Evolutionary conservation across 73 alveolate genomes (phyloP).

Genomic region (Stentor roeselii): DNA sequence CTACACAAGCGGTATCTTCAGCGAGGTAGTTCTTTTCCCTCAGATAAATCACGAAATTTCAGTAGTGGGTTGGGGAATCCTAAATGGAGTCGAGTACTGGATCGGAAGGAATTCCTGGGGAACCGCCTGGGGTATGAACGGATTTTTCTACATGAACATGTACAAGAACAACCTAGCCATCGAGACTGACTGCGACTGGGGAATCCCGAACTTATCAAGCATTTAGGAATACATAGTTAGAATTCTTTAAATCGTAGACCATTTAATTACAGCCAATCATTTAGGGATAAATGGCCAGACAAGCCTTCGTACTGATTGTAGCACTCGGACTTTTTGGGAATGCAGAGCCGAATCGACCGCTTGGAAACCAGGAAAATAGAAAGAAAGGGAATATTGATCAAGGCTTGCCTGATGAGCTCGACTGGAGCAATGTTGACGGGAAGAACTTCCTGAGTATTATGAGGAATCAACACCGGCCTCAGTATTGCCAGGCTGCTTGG

Average conservation of each 20-base stretch:
- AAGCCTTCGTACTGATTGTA: too few species aligned
- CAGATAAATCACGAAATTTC: constrained; percentile 63
- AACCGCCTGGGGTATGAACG: constrained; percentile 90
- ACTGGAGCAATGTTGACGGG: constrained; percentile 78
- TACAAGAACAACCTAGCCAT: constrained; percentile 62
- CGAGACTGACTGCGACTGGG: constrained; percentile 68
- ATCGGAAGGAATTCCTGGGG: constrained; percentile 94
- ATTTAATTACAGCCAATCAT: too few species aligned
- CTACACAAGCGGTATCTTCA: constrained; percentile 81
- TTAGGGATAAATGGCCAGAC: too few species aligned
- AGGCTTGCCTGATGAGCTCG: constrained; percentile 43
- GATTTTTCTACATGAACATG: constrained; percentile 80
- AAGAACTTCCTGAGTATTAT: constrained; percentile 59
- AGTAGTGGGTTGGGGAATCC: constrained; percentile 86
- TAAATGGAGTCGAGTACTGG: constrained; percentile 78
- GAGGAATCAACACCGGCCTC: constrained; percentile 71
- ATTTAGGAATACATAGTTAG: constrained; percentile 35
- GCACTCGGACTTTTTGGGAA: too few species aligned
- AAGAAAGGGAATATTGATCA: not conserved
- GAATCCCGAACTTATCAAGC: constrained; percentile 34
- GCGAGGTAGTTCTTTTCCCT: constrained; percentile 41
- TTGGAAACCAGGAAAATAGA: not conserved
- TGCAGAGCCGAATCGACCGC: not conserved
- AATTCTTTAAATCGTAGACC: not conserved
- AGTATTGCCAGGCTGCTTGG: constrained; percentile 93